A percentile compares a stretch with the other conserved stretches of the same genome.
These are phyloP conservation scores for Nannochloris sp. DNA, from an alignment of 139 green algal genomes.

Conservation along the genomic window DNA sequence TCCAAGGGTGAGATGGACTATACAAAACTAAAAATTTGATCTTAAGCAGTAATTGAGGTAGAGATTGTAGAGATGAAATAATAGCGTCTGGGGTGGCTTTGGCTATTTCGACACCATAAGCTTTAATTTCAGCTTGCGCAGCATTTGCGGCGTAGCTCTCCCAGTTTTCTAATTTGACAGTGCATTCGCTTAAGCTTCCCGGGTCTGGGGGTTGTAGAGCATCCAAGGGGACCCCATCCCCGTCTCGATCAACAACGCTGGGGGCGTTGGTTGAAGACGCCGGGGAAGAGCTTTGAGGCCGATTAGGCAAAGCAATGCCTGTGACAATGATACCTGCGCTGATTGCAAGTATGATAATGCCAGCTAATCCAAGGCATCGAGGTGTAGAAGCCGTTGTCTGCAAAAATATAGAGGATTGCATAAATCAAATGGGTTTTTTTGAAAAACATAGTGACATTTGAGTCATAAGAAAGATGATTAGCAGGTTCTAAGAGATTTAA, in stretches of 20 bases:
- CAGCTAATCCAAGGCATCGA: background rate
- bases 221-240: background rate
- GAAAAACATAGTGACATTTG: no score
- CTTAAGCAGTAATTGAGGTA: slow-evolving; percentile 12
- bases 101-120: background rate
- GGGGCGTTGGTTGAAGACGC: no score
- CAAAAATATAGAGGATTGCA: background rate
- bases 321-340: slow-evolving; percentile 4
- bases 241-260: background rate
- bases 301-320: slow-evolving; percentile 2
- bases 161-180: background rate
- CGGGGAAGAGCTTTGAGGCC: background rate
- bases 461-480: no score
- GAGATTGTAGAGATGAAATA: background rate
- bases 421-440: no score
- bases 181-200: slow-evolving; percentile 6
- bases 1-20: background rate
- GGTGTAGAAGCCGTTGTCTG: background rate
- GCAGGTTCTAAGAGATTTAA: no score
- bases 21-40: slow-evolving; percentile 24
- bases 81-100: background rate
- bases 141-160: background rate
- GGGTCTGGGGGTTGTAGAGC: background rate
- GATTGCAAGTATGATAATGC: background rate
- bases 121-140: background rate